Evolutionary conservation across 208 protist species (phyloP).

Genomic region (Porcisia deanei): DNA sequence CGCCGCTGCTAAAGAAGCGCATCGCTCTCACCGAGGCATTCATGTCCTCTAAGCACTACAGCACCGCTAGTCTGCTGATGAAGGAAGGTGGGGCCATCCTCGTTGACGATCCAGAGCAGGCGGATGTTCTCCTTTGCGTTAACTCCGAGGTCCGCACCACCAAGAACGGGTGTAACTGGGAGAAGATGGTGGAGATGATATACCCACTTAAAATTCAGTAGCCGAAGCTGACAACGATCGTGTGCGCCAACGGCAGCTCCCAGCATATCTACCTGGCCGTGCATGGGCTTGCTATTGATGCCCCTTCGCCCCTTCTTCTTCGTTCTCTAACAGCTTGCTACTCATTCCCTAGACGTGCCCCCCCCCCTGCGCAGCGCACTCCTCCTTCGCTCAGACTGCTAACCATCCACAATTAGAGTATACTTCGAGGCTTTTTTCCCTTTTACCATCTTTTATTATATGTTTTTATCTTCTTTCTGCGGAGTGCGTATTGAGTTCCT

Average conservation of each 20-base stretch:
- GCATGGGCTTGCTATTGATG: background rate
- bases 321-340: background rate
- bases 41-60: conserved; percentile 68
- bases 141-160: conserved; percentile 48
- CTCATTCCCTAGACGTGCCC: background rate
- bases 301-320: no score
- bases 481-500: conserved; percentile 1
- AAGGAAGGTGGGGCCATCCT: conserved; percentile 73
- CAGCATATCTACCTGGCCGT: background rate
- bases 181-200: conserved; percentile 79
- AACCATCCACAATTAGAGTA: background rate
- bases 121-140: conserved; percentile 82
- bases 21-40: conserved; percentile 72
- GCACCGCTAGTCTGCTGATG: conserved; percentile 62
- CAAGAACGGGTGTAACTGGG: conserved; percentile 65
- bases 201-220: conserved; percentile 74
- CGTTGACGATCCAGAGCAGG: conserved; percentile 34
- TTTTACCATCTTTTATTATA: conserved; percentile 6
- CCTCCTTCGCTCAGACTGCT: background rate
- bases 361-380: background rate
- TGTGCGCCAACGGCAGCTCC: background rate
- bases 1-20: conserved; percentile 68
- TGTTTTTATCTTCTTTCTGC: conserved; percentile 9
- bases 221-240: background rate
- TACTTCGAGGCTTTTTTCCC: background rate